Conservation (phyloP, 2,329 filamentous ascomycete species). For the Fusarium sp. region DNA sequence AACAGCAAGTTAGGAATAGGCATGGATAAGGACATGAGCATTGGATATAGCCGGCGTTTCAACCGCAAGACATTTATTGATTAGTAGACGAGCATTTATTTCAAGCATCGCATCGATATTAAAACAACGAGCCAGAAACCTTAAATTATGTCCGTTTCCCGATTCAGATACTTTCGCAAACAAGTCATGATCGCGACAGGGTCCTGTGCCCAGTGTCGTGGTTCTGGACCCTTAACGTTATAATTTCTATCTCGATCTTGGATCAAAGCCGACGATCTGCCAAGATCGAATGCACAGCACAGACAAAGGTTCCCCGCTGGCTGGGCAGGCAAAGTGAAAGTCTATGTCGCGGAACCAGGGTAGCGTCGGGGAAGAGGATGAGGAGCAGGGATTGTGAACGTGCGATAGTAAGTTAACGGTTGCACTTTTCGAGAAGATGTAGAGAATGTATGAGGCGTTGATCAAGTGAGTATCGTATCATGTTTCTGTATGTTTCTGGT, state of each 20-base stretch:
- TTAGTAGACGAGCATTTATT: background rate
- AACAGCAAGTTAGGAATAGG: constrained; percentile 9
- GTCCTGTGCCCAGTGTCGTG: background rate
- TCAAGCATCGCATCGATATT: background rate
- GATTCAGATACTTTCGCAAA: constrained; percentile 2
- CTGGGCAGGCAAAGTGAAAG: background rate
- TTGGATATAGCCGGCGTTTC: constrained; percentile 8
- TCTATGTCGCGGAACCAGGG: background rate
- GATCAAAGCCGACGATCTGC: constrained; percentile 18
- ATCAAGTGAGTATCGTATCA: constrained; percentile 8
- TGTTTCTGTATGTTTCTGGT: background rate
- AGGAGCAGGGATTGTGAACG: constrained; percentile 5
- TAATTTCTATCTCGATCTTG: constrained; percentile 22
- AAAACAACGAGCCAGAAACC: background rate
- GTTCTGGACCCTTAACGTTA: constrained; percentile 24
- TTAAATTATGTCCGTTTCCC: constrained; percentile 8
- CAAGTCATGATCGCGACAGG: constrained; percentile 12
- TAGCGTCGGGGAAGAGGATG: constrained; percentile 14
- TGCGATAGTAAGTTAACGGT: background rate
- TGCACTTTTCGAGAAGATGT: background rate
- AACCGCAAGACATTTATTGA: constrained; percentile 9
- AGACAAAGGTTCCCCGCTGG: background rate
- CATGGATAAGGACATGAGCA: background rate
- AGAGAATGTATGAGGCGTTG: background rate
- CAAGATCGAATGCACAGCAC: constrained; percentile 20